These are phyloP conservation scores for Claviceps purpurea DNA, from an alignment of 2,329 filamentous ascomycete species.

Conservation along the genomic window DNA sequence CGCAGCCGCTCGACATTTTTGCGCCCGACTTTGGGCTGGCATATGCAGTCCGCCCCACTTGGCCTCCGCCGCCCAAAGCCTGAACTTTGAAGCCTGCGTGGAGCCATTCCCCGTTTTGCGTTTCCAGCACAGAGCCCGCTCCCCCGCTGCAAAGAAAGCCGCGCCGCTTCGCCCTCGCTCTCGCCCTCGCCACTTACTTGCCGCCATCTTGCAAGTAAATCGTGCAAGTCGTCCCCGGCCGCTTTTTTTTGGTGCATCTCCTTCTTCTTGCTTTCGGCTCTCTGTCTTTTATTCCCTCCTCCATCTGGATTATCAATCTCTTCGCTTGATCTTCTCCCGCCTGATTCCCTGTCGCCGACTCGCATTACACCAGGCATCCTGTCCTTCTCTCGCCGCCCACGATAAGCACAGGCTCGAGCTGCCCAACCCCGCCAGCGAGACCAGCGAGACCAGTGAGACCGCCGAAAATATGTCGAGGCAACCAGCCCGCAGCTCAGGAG, in stretches of 20 bases:
- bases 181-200: background rate
- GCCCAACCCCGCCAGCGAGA: constrained; percentile 4
- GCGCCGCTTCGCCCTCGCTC: background rate
- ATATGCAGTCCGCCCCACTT: too few relatives aligned
- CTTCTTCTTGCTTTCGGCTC: constrained; percentile 10
- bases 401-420: constrained; percentile 1
- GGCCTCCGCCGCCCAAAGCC: too few relatives aligned
- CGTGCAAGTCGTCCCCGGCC: background rate
- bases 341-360: background rate
- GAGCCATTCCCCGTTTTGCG: too few relatives aligned
- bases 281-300: constrained; percentile 7
- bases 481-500: constrained; percentile 24
- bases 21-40: too few relatives aligned
- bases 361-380: constrained; percentile 9
- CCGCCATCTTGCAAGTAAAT: background rate
- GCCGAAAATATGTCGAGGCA: constrained; percentile 21
- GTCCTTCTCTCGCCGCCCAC: constrained; percentile 4
- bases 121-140: too few relatives aligned
- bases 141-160: too few relatives aligned
- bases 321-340: constrained; percentile 3
- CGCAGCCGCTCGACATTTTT: too few relatives aligned
- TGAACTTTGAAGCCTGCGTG: too few relatives aligned
- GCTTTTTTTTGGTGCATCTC: constrained; percentile 1
- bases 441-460: too few relatives aligned
- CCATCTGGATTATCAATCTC: constrained; percentile 6